These are phyloP conservation scores for Paraphoma sp. DNA, from an alignment of 2,329 filamentous ascomycete genomes.

Conservation along the genomic window DNA sequence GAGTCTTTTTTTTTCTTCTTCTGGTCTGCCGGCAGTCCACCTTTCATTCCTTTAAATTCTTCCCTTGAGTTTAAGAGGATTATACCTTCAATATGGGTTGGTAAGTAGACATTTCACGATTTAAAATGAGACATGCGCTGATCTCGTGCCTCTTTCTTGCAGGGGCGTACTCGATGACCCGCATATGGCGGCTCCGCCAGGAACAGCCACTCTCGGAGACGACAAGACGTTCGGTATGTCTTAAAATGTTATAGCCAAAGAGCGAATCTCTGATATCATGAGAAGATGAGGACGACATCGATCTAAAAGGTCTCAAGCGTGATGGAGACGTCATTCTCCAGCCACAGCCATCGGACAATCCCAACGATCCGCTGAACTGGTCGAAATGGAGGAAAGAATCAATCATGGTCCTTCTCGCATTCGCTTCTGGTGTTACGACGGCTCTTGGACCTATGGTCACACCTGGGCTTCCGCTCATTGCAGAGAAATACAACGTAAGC, in stretches of 20 bases:
- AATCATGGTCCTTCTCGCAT: constrained; percentile 43
- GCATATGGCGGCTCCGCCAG: constrained; percentile 39
- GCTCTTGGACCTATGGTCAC: constrained; percentile 52
- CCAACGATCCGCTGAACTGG: constrained; percentile 77
- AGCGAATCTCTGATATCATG: neutral
- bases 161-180: constrained; percentile 39
- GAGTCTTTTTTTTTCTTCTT: neutral
- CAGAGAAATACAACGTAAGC: constrained; percentile 45
- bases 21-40: constrained; percentile 36
- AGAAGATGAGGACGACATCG: constrained; percentile 16
- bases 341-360: constrained; percentile 89
- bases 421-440: constrained; percentile 43
- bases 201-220: constrained; percentile 35
- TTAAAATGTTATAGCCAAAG: constrained; percentile 6
- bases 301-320: constrained; percentile 43
- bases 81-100: constrained; percentile 18
- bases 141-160: constrained; percentile 12
- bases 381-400: constrained; percentile 36
- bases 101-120: too few species aligned
- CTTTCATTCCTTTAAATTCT: neutral
- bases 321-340: constrained; percentile 77
- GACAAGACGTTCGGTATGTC: constrained; percentile 1
- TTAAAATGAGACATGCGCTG: too few species aligned
- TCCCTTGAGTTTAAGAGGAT: neutral
- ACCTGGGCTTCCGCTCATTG: constrained; percentile 46